phyloP scores from a whole-genome alignment of 208 protist species.

The Leishmania mexicana region DNA sequence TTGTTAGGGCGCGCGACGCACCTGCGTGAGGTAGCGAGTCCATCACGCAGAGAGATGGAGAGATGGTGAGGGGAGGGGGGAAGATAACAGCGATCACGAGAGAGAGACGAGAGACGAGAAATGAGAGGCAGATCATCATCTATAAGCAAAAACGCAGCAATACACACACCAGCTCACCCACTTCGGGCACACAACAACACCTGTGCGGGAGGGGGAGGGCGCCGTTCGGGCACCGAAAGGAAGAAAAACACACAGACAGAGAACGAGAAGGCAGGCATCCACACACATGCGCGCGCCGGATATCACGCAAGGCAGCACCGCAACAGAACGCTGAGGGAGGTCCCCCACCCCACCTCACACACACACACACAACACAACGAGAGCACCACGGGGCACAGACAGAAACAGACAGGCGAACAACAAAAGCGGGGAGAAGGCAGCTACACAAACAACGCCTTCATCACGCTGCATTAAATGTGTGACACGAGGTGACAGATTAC shows the following conservation, averaged over 20 bases:
- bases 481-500: not conserved
- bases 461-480: not conserved
- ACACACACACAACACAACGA: not conserved
- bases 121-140: constrained; percentile 10
- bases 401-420: not conserved
- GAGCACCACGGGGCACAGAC: not conserved
- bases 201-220: not conserved
- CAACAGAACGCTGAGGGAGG: not conserved
- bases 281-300: not conserved
- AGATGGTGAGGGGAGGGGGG: not conserved
- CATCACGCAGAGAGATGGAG: not conserved
- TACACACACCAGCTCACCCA: not conserved
- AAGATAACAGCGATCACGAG: not conserved
- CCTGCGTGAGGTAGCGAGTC: not conserved
- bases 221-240: not conserved
- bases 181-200: not conserved
- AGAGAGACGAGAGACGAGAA: not conserved
- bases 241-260: not conserved
- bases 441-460: not conserved
- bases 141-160: not conserved
- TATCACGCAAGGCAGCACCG: not conserved
- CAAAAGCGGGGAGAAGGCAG: not conserved
- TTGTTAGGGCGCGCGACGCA: not conserved
- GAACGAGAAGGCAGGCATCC: not conserved
- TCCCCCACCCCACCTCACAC: not conserved